Base-by-base conservation (phyloP, 2,329 filamentous ascomycete species). In the Dactylellina sp. region DNA sequence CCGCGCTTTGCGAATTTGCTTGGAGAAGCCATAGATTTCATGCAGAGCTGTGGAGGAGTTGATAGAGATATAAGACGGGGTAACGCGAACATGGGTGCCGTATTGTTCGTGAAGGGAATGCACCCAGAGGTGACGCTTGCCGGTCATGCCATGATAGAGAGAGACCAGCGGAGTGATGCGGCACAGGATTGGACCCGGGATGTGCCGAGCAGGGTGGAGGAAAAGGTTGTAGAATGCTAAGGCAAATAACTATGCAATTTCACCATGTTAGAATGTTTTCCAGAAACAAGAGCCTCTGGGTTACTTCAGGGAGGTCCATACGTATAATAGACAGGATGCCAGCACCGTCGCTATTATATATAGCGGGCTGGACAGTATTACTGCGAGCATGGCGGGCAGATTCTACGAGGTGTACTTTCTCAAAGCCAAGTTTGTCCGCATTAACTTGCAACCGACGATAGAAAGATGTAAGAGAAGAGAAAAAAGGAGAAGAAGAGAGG, bases 101-200 rank as follows among this genome's bases (percentile, higher is more conserved):
- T 96, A 93, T 79, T 85, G 84, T 77, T 89, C 82, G 80, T 96
- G 92, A 77, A 89, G 84, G 22, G 85, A 84, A 83, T 89, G 88
- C 78, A 92, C 89, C 79, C 90, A 88, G n/a, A 93, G 84, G 79
- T 93, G 91, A 0, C 90, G 86, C 77, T 91, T 89, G 56, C 91
- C 91, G 78, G 87, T 89, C 81, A 89, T 91, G 53, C 90, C 89
- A 77, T 92, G 88, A 80, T 91, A 93, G 35, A 90, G 85, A 79
- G 89, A 75, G 47, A 78, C 79, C 44, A 78, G 71, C 78, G 88
- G 84, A n/a, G 88, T 88, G 76, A 89, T 81, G 78, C 87, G 89
- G 72, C 86, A 87, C 44, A 89, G 79, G 49, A 89, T 81, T 0
- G 89, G 89, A 0, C 88, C 89, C 0, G 88, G 89, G 76, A 89